These are phyloP conservation scores for Saccharomycopsis amapae DNA, from an alignment of 805 yeast genomes.

Conservation along the genomic window DNA sequence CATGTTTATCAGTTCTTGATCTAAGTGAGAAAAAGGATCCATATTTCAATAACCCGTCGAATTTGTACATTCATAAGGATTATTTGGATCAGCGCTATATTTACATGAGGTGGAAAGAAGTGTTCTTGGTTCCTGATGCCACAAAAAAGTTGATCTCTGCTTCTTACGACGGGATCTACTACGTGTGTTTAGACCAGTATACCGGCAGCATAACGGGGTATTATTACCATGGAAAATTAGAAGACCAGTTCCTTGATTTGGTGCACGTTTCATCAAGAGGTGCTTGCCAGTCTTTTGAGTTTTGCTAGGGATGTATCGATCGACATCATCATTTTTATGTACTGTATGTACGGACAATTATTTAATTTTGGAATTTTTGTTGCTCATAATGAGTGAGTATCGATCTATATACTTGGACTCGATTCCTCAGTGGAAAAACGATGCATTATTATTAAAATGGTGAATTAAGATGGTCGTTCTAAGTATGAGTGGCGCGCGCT, in stretches of 20 bases:
- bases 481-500: no score
- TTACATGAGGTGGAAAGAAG: slow-evolving; percentile 95
- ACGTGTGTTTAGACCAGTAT: slow-evolving; percentile 70
- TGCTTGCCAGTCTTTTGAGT: no score
- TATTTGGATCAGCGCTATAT: slow-evolving; percentile 40
- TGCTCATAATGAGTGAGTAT: no score
- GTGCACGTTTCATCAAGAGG: no score
- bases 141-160: slow-evolving; percentile 49
- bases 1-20: neutral
- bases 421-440: no score
- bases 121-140: slow-evolving; percentile 77
- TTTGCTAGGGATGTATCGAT: no score
- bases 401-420: no score
- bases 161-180: slow-evolving; percentile 88
- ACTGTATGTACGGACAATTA: no score
- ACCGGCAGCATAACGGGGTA: slow-evolving; percentile 74
- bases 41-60: neutral
- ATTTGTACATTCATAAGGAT: slow-evolving; percentile 25
- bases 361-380: no score
- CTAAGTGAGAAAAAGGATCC: neutral
- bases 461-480: no score
- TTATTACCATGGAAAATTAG: slow-evolving; percentile 76
- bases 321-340: no score
- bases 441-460: no score
- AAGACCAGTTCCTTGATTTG: slow-evolving; percentile 71